phyloP scores from a whole-genome alignment of 2,329 filamentous ascomycete genomes.

The Pseudogymnoascus sp. region DNA sequence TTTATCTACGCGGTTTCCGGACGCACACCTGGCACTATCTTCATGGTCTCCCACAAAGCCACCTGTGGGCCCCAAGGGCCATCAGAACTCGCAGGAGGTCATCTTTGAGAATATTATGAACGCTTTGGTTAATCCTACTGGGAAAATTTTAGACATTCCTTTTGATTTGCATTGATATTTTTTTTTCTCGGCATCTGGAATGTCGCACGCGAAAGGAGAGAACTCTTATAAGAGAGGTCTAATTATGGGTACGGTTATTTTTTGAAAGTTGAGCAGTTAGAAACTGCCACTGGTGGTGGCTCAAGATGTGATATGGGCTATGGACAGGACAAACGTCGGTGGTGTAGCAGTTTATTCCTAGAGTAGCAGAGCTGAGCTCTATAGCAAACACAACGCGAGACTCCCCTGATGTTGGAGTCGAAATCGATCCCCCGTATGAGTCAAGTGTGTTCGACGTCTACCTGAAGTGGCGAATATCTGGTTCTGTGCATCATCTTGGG shows the following conservation, averaged over 20 bases:
- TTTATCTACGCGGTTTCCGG: neutral
- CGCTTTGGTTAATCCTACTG: neutral
- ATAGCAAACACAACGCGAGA: conserved; percentile 1
- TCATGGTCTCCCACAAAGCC: neutral
- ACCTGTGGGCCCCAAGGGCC: neutral
- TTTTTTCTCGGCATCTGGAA: neutral
- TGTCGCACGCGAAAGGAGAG: neutral
- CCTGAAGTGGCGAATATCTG: neutral
- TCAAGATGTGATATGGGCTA: neutral
- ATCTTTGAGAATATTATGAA: conserved; percentile 5
- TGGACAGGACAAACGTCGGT: neutral
- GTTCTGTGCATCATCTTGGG: too few species aligned
- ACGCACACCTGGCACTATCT: neutral
- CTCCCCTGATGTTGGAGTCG: neutral
- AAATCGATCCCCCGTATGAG: neutral
- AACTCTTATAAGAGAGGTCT: conserved; percentile 1
- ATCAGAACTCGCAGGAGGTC: neutral
- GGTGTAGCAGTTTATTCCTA: conserved; percentile 2
- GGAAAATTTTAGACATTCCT: neutral
- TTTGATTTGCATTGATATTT: conserved; percentile 1
- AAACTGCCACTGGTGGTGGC: neutral
- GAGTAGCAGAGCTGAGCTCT: neutral
- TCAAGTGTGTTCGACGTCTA: neutral
- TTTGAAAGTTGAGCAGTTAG: neutral
- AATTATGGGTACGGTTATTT: neutral